Evolutionary conservation across 257 asterid species (phyloP).

Genomic region (Cruciata laevipes): DNA sequence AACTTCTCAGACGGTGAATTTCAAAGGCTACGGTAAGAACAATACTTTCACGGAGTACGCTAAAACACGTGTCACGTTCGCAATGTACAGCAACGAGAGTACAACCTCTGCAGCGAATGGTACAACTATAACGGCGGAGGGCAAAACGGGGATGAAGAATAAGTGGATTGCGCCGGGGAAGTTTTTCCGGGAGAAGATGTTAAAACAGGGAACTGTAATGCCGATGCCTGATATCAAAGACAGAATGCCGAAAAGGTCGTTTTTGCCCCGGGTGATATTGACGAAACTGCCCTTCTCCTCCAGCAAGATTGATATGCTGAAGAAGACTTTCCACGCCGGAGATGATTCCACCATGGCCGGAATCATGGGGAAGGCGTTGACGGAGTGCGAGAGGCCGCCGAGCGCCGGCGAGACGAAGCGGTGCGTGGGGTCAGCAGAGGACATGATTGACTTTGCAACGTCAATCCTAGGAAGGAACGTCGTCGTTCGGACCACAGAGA

Average conservation of each 20-base stretch:
- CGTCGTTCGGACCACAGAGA: conserved; percentile 53
- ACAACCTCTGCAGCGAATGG: background rate
- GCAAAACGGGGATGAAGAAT: conserved; percentile 30
- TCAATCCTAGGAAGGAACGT: conserved; percentile 69
- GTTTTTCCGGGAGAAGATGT: conserved; percentile 68
- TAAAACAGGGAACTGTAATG: conserved; percentile 56
- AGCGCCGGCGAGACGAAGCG: conserved; percentile 76
- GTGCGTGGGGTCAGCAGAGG: conserved; percentile 76
- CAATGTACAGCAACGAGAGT: conserved; percentile 41
- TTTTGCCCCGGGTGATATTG: conserved; percentile 62
- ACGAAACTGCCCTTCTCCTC: conserved; percentile 81
- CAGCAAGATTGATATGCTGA: conserved; percentile 41
- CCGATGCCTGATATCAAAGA: conserved; percentile 89
- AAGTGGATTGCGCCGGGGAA: conserved; percentile 79
- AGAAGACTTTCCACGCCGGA: conserved; percentile 55
- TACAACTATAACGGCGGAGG: conserved; percentile 17
- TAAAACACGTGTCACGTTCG: conserved; percentile 38
- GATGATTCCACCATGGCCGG: conserved; percentile 42
- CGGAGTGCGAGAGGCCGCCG: conserved; percentile 74
- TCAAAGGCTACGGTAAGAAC: conserved; percentile 57
- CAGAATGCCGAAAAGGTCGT: conserved; percentile 89
- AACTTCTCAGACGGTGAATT: conserved; percentile 20
- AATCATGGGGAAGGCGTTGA: conserved; percentile 41
- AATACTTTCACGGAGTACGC: conserved; percentile 61
- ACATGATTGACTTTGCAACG: conserved; percentile 87